Conservation (phyloP, 495 filamentous ascomycete species). For the Penicillium macrosclerotiorum region DNA sequence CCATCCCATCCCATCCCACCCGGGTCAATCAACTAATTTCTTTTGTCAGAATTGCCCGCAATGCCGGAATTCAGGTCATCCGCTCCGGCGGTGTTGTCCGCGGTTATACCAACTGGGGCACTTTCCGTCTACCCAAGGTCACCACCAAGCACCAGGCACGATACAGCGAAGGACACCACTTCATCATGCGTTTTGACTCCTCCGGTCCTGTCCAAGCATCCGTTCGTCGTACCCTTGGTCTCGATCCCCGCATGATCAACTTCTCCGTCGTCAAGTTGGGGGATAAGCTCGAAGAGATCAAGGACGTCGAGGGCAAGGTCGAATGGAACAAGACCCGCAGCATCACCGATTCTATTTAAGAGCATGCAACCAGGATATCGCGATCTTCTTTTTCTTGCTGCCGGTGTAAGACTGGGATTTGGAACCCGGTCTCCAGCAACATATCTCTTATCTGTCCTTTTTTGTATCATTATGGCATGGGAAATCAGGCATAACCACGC, state of each 20-base stretch:
- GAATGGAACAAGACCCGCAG: slow-evolving; percentile 51
- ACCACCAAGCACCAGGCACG: slow-evolving; percentile 72
- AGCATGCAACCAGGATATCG: background rate
- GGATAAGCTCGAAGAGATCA: slow-evolving; percentile 67
- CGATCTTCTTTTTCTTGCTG: background rate
- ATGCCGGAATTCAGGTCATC: slow-evolving; percentile 80
- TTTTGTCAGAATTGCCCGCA: slow-evolving; percentile 70
- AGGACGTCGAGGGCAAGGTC: slow-evolving; percentile 58
- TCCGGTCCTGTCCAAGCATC: slow-evolving; percentile 65
- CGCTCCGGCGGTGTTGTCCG: slow-evolving; percentile 85
- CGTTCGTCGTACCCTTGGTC: slow-evolving; percentile 69
- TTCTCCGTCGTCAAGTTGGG: slow-evolving; percentile 86
- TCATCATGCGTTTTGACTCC: slow-evolving; percentile 93
- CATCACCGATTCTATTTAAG: slow-evolving; percentile 30
- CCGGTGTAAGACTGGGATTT: slow-evolving; percentile 8
- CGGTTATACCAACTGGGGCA: slow-evolving; percentile 91
- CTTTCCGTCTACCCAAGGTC: slow-evolving; percentile 75
- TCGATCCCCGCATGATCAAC: slow-evolving; percentile 89
- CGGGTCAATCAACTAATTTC: slow-evolving; percentile 16
- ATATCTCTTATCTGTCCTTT: slow-evolving; percentile 19
- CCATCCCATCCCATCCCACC: background rate
- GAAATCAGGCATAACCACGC: slow-evolving; percentile 25
- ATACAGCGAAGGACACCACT: slow-evolving; percentile 87
- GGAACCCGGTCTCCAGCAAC: slow-evolving; percentile 13
- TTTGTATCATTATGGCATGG: slow-evolving; percentile 35